Conservation (phyloP, 2,329 filamentous ascomycete species). For the Setomelanomma holmii region DNA sequence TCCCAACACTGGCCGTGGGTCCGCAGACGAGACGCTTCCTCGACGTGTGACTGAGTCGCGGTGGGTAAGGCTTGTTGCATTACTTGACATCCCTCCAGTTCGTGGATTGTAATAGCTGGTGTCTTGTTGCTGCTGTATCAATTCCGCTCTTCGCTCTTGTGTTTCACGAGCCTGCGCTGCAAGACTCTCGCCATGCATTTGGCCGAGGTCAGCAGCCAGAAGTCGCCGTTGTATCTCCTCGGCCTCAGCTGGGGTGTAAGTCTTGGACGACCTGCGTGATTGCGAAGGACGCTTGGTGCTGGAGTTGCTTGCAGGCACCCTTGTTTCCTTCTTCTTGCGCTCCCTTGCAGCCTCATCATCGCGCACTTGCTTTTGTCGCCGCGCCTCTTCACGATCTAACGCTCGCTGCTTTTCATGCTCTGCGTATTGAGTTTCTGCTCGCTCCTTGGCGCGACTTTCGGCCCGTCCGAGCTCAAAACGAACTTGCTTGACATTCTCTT, state of each 20-base stretch:
- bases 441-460: conserved; percentile 26
- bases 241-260: conserved; percentile 22
- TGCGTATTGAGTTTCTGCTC: conserved; percentile 26
- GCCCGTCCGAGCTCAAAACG: conserved; percentile 34
- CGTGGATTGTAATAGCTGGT: conserved; percentile 33
- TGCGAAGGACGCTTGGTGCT: conserved; percentile 18
- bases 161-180: conserved; percentile 32
- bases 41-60: conserved; percentile 29
- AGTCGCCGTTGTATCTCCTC: conserved; percentile 26
- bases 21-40: conserved; percentile 23
- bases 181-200: conserved; percentile 32
- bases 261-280: conserved; percentile 28
- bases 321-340: conserved; percentile 25
- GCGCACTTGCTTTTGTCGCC: conserved; percentile 7
- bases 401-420: conserved; percentile 29
- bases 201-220: conserved; percentile 24
- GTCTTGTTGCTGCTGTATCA: conserved; percentile 32
- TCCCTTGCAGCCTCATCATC: conserved; percentile 16
- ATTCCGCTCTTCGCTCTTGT: conserved; percentile 32
- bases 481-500: conserved; percentile 35
- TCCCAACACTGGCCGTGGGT: conserved; percentile 17
- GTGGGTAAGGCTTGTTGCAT: conserved; percentile 11
- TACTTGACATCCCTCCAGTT: conserved; percentile 16
- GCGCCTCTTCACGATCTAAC: conserved; percentile 12
- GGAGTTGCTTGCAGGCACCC: conserved; percentile 23